Percentiles rank a stretch among this genome's conserved stretches.
phyloP scores from a whole-genome alignment of 1,284 basidiomycete species.

The Ceratobasidium theobromae region DNA sequence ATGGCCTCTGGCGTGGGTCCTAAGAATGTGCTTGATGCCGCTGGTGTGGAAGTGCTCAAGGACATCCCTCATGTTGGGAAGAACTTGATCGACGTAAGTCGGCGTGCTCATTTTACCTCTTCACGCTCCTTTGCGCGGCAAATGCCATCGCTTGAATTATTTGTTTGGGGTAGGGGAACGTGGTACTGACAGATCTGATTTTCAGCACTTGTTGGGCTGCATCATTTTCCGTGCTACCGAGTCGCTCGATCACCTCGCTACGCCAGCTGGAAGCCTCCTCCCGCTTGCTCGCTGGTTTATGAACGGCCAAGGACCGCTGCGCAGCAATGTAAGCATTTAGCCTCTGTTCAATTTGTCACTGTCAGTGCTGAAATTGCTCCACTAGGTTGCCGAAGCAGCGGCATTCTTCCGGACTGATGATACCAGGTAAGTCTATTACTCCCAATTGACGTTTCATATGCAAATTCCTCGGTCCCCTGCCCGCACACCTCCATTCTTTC shows the following conservation, averaged over 20 bases:
- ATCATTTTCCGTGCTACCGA: conserved; percentile 30
- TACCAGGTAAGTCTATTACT: conserved; percentile 39
- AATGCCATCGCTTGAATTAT: no score
- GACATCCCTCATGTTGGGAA: conserved; percentile 33
- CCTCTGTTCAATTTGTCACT: not conserved
- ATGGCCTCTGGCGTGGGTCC: conserved; percentile 35
- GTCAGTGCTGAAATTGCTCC: not conserved
- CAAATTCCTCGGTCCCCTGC: not conserved
- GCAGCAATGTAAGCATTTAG: conserved; percentile 36
- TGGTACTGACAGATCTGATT: not conserved
- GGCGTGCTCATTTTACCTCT: not conserved
- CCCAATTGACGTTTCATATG: conserved; percentile 26
- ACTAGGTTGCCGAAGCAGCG: conserved; percentile 31
- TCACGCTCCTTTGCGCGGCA: not conserved
- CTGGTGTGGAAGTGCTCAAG: conserved; percentile 29
- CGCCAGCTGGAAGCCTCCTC: conserved; percentile 38
- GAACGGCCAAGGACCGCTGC: conserved; percentile 42
- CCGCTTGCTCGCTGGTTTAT: conserved; percentile 44
- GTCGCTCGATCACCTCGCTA: conserved; percentile 43
- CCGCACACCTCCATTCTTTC: not conserved
- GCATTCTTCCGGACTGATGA: conserved; percentile 42
- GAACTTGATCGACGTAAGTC: conserved; percentile 36
- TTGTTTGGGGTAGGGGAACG: not conserved
- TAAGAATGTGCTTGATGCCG: conserved; percentile 26
- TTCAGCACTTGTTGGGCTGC: conserved; percentile 32